phyloP scores from a whole-genome alignment of 371 early-diverging fungal species.

The Zopfochytrium polystomum region DNA sequence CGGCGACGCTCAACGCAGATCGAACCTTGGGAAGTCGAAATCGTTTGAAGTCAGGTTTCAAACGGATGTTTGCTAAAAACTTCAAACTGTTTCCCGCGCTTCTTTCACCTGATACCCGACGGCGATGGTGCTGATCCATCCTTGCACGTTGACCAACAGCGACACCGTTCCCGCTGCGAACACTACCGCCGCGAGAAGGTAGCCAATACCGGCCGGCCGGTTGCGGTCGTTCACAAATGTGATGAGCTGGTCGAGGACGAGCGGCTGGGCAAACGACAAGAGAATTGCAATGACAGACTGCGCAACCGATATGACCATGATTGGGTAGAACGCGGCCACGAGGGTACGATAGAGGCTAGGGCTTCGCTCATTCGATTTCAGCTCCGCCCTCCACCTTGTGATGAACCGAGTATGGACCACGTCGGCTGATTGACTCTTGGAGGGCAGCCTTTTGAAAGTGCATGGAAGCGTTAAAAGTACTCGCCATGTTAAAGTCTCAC shows the following conservation, averaged over 20 bases:
- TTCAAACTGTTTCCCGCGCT: not conserved
- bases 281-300: too few species aligned
- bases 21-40: slow-evolving; percentile 45
- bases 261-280: slow-evolving; percentile 9
- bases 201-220: slow-evolving; percentile 9
- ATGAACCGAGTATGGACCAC: slow-evolving; percentile 6
- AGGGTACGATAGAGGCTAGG: slow-evolving; percentile 14
- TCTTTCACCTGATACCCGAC: slow-evolving; percentile 6
- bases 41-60: too few species aligned
- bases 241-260: too few species aligned
- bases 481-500: too few species aligned
- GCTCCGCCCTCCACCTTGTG: slow-evolving; percentile 13
- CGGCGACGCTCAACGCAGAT: slow-evolving; percentile 70
- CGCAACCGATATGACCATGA: slow-evolving; percentile 1
- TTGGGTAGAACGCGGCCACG: slow-evolving; percentile 16
- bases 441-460: too few species aligned
- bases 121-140: slow-evolving; percentile 32
- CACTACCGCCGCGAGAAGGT: slow-evolving; percentile 55
- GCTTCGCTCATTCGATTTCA: not conserved
- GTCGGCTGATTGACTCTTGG: slow-evolving; percentile 10
- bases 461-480: too few species aligned
- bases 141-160: slow-evolving; percentile 67
- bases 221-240: slow-evolving; percentile 8
- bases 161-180: slow-evolving; percentile 65
- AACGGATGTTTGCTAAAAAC: not conserved